Evolutionary conservation across 352 stramenopile genomes (phyloP).

Genomic region (Globisporangium solare): DNA sequence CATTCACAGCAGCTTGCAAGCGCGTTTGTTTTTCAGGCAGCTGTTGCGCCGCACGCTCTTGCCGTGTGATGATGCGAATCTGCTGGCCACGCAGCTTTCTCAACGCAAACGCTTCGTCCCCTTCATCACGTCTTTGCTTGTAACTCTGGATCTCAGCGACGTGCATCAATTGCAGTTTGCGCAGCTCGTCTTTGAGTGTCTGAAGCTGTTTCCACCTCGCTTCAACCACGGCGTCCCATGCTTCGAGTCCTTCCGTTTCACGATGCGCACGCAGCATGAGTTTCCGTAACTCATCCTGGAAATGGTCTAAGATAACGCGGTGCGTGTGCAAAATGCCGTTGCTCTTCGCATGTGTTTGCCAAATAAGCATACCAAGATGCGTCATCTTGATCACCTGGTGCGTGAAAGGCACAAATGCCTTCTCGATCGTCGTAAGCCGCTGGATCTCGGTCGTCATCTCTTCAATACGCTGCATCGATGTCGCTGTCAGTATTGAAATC

Average conservation of each 20-base stretch:
- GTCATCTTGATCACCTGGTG: conserved; percentile 59
- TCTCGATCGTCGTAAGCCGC: conserved; percentile 55
- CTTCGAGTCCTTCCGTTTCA: conserved; percentile 55
- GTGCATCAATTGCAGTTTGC: conserved; percentile 50
- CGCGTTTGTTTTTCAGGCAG: conserved; percentile 36
- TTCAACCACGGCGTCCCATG: conserved; percentile 64
- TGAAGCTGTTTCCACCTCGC: conserved; percentile 55
- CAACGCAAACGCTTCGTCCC: conserved; percentile 60
- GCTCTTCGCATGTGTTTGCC: conserved; percentile 32
- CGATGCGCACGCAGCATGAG: conserved; percentile 43
- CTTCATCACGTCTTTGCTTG: conserved; percentile 53
- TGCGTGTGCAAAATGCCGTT: conserved; percentile 39
- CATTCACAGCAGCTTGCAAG: conserved; percentile 19
- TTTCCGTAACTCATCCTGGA: conserved; percentile 53
- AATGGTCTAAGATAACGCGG: conserved; percentile 39
- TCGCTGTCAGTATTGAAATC: conserved; percentile 30
- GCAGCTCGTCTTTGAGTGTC: conserved; percentile 50
- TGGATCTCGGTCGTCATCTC: conserved; percentile 66
- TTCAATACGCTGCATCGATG: conserved; percentile 48
- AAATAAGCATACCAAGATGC: conserved; percentile 34
- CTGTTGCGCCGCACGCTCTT: conserved; percentile 37
- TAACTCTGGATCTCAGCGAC: conserved; percentile 57
- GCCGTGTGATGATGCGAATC: conserved; percentile 34
- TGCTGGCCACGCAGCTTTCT: conserved; percentile 55
- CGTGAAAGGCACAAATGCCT: conserved; percentile 72